Evolutionary conservation across 1,284 basidiomycete genomes (phyloP), one percentile per base, ranked within the genome.

Genomic region (Hypsizygus ulmarius): DNA sequence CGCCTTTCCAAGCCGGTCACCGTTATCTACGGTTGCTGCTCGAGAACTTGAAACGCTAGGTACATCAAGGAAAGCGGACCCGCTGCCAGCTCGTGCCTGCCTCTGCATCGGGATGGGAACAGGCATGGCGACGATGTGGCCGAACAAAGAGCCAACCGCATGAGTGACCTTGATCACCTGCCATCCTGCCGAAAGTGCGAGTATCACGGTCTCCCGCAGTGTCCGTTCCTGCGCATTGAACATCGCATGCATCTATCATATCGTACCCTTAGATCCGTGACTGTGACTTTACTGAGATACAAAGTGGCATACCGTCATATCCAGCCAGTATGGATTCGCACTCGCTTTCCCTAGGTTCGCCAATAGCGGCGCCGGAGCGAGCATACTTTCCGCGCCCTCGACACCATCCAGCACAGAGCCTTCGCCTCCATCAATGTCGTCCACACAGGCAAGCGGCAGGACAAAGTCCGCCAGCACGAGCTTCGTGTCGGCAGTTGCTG

Each of bases 181-280:
- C 84, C 85, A 88, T 0, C 86, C 86, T 3, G 84, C 78, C 0
- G 78, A 80, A 16, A 71, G 66, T 3, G 77, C 67, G 27, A 88
- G 67, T 1, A 73, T 70, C 1, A 77, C 72, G 30, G 81, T 72
- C 63, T 88, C 85, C 39, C 81, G 75, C 9, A 87, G 68, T 0
- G 86, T 88, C 8, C 86, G 74, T 55, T 88, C 86, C 55, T 85
- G 82, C 3, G 80, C 73, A 51, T 87, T 87, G 64, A 87, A 84
- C 47, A 74, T 77, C 5, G 73, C 74, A 60, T 84, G 81, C 86
- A 88, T 88, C 85, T 87, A 49, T 12, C 43, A 37, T 43, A 33
- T 10, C 14, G 25, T 1, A 11, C 12, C 32, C 15, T 42, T n/a
- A 34, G 33, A 16, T n/a, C 12, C 14, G 2, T 12, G 12, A n/a